Base-by-base conservation (phyloP, 2,329 filamentous ascomycete genomes). In the Penicillium rolfsii region DNA sequence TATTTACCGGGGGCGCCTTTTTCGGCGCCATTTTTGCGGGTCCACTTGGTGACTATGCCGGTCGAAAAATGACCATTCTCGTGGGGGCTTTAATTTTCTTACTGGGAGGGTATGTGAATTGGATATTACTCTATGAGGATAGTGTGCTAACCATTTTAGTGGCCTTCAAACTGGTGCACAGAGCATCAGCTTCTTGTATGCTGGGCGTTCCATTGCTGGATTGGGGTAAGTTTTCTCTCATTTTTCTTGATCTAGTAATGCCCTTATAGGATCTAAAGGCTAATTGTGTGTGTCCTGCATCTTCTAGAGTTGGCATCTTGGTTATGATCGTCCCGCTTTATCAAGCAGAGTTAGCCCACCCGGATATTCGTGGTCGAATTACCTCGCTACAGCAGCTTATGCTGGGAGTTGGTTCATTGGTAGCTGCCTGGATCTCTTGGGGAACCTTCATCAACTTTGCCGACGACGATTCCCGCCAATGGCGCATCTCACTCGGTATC, bases 381-480 rank as follows among this genome's bases (percentile, higher is more conserved):
- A 92, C 89, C 0, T 85, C 86, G 38, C 80, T 94, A 1, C 90
- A 93, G 73, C 90, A 93, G 68, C 92, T 93, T 70, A 93, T 93
- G 89, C 74, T 93, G 53, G 90, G 90, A 1, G 84, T 93, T 30
- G 91, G 91, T 60, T 81, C 89, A 14, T 82, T 94, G 4, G 77
- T 87, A 16, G 90, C 91, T 0, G 83, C 87, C 0, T 93, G 90
- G 89, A 85, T 90, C 48, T 87, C 86, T 0, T 93, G 87, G 64
- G 90, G 87, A 41, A 81, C 80, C 5, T 84, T 84, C 64, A 78
- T 81, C 41, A 79, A 81, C 28, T 84, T 86, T 60, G 68, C 74
- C 1, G 71, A 75, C 2, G 76, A 71, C 57, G 78, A 82, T 67
- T 75, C 77, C 67, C 79, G 78, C 16, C 84, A 87, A 71, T 87